These are phyloP conservation scores for Nemophila menziesii DNA, from an alignment of 257 asterid species.

Conservation along the genomic window DNA sequence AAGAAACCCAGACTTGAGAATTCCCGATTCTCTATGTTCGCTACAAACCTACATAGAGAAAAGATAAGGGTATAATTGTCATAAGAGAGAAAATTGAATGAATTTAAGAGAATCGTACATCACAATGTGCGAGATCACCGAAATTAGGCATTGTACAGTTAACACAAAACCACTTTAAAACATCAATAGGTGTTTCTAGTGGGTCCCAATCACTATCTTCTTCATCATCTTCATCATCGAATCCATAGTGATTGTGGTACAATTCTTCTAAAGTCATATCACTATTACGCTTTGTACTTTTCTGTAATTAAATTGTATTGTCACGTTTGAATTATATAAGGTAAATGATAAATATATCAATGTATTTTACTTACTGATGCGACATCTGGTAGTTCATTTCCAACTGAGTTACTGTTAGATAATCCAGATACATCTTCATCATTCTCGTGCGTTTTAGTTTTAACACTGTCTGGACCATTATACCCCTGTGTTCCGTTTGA, in stretches of 20 bases:
- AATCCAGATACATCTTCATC: slow-evolving; percentile 12
- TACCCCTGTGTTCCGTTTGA: slow-evolving; percentile 12
- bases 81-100: background rate
- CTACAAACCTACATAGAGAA: slow-evolving; percentile 53
- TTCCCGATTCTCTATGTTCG: slow-evolving; percentile 85
- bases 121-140: slow-evolving; percentile 42
- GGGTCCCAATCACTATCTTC: slow-evolving; percentile 68
- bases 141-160: slow-evolving; percentile 79
- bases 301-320: slow-evolving; percentile 32
- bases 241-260: slow-evolving; percentile 44
- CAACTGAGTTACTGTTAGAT: slow-evolving; percentile 12
- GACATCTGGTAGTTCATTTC: slow-evolving; percentile 12
- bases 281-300: slow-evolving; percentile 27
- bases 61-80: background rate
- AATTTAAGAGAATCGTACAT: slow-evolving; percentile 27
- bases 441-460: slow-evolving; percentile 11
- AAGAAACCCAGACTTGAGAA: slow-evolving; percentile 59
- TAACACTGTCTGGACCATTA: slow-evolving; percentile 16
- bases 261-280: slow-evolving; percentile 66
- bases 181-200: slow-evolving; percentile 23
- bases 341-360: slow-evolving; percentile 2
- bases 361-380: slow-evolving; percentile 11
- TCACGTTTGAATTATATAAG: slow-evolving; percentile 6
- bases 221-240: slow-evolving; percentile 64
- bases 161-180: slow-evolving; percentile 78